Evolutionary conservation across 768 basidiomycete genomes (phyloP).

Genomic region (Rossbeevera mucosa): DNA sequence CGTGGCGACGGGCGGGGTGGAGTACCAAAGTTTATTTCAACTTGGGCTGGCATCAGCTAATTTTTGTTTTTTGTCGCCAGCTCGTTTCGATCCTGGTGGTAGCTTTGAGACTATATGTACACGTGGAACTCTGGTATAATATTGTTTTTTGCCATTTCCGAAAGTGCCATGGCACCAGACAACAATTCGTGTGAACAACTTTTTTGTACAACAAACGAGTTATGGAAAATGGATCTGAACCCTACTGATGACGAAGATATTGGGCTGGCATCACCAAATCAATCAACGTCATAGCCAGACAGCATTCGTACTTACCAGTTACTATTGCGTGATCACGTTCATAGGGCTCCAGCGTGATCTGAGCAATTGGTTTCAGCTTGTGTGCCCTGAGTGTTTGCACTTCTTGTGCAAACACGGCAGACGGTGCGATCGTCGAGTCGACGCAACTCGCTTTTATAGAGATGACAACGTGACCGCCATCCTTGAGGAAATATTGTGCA

Average conservation of each 20-base stretch:
- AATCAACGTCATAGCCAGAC: neutral
- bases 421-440: constrained; percentile 90
- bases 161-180: neutral
- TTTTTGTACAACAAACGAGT: constrained; percentile 13
- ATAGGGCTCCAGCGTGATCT: constrained; percentile 92
- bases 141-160: neutral
- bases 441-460: constrained; percentile 99
- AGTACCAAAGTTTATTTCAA: constrained; percentile 67
- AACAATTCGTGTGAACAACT: constrained; percentile 17
- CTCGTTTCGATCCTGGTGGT: neutral
- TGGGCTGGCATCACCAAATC: constrained; percentile 31
- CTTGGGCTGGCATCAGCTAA: constrained; percentile 57
- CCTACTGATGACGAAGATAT: constrained; percentile 43
- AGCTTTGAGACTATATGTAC: neutral
- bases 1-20: constrained; percentile 45
- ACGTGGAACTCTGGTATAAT: constrained; percentile 5
- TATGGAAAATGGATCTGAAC: neutral
- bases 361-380: constrained; percentile 91
- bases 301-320: constrained; percentile 47
- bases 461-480: constrained; percentile 87
- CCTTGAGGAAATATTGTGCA: constrained; percentile 93
- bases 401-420: constrained; percentile 84
- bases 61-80: constrained; percentile 8
- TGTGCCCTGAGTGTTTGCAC: constrained; percentile 72
- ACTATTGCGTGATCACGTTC: constrained; percentile 92